These are phyloP conservation scores for Kwoniella botswanensis DNA, from an alignment of 768 basidiomycete species.

Conservation along the genomic window DNA sequence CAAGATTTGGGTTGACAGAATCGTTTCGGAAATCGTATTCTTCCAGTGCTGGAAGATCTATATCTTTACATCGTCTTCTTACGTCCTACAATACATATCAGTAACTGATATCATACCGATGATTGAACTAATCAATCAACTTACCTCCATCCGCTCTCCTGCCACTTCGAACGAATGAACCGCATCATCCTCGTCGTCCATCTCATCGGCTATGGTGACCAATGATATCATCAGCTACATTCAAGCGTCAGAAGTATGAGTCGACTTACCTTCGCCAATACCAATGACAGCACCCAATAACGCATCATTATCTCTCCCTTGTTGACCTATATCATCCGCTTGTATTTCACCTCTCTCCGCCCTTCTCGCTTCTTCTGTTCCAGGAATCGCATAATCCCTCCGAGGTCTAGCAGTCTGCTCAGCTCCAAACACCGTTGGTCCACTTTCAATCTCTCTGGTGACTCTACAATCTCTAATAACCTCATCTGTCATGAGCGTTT, in stretches of 20 bases:
- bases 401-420: conserved; percentile 82
- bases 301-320: conserved; percentile 62
- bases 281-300: conserved; percentile 96
- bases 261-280: conserved; percentile 75
- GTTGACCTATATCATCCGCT: conserved; percentile 61
- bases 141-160: conserved; percentile 88
- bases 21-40: conserved; percentile 99
- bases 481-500: conserved; percentile 81
- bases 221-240: not conserved
- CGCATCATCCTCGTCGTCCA: conserved; percentile 96
- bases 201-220: conserved; percentile 71
- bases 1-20: conserved; percentile 91
- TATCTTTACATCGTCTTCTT: conserved; percentile 92
- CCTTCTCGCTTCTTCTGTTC: conserved; percentile 67
- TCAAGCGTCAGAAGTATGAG: not conserved
- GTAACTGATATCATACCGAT: no score
- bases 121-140: conserved; percentile 32
- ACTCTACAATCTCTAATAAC: conserved; percentile 61
- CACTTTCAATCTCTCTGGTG: conserved; percentile 62
- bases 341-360: conserved; percentile 45
- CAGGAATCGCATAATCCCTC: conserved; percentile 83
- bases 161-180: conserved; percentile 97
- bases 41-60: conserved; percentile 97
- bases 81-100: conserved; percentile 68
- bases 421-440: conserved; percentile 66